phyloP scores from a whole-genome alignment of 2,329 filamentous ascomycete species.

The Curvularia spicifera region DNA sequence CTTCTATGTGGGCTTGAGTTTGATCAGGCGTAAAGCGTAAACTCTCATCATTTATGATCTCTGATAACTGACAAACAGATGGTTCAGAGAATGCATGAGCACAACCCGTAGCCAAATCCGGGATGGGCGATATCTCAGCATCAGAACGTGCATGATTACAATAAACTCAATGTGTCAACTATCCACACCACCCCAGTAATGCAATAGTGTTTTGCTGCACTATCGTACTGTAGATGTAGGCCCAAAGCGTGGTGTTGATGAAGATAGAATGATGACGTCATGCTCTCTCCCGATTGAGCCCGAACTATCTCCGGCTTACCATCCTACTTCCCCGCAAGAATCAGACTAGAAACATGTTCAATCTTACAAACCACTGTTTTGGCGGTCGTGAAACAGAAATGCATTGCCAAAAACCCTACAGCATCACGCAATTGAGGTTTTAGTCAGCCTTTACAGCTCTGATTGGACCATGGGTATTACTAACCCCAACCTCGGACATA shows the following conservation, averaged over 20 bases:
- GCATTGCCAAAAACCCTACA: background rate
- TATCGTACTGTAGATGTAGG: background rate
- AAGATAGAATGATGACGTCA: background rate
- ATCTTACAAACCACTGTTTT: slow-evolving; percentile 14
- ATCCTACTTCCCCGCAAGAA: background rate
- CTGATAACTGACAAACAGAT: background rate
- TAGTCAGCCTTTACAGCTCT: slow-evolving; percentile 32
- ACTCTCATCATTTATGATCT: background rate
- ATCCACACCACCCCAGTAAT: accelerated
- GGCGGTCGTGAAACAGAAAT: background rate
- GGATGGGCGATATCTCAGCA: background rate
- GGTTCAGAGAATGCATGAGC: background rate
- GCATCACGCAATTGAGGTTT: slow-evolving; percentile 36
- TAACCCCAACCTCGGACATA: slow-evolving; percentile 40
- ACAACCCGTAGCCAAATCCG: background rate
- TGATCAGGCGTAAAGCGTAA: background rate
- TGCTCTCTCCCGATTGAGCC: background rate
- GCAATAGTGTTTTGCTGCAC: background rate
- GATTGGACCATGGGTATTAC: slow-evolving; percentile 33
- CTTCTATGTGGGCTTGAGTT: too few relatives aligned
- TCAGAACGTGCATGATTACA: background rate
- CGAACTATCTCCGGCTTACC: slow-evolving; percentile 5
- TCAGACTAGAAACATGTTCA: background rate
- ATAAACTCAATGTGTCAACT: too few relatives aligned
- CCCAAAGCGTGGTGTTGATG: background rate